phyloP scores from a whole-genome alignment of 106 monocot species.

The Phalaenopsis equestris region DNA sequence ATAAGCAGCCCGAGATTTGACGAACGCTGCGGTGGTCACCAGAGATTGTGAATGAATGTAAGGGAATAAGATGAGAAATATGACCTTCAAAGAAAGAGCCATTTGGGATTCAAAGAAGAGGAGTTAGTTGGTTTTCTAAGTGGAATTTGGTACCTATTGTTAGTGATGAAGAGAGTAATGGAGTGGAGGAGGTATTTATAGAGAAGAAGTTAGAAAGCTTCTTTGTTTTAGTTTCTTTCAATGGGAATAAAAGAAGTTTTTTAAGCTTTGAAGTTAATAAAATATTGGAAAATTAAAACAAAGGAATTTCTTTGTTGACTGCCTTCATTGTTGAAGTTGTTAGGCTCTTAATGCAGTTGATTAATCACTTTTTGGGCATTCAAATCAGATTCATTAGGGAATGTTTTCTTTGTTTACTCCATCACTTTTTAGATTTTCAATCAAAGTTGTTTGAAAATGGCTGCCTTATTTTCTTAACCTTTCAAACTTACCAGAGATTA shows the following conservation, averaged over 20 bases:
- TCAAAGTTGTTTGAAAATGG: not conserved
- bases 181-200: conserved; percentile 18
- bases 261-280: conserved; percentile 3
- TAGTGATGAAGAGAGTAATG: not conserved
- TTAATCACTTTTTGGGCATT: not conserved
- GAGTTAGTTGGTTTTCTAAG: not conserved
- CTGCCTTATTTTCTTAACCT: not conserved
- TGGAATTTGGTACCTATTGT: not conserved
- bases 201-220: not conserved
- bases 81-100: conserved; percentile 6
- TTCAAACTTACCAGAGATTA: not conserved
- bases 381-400: not conserved
- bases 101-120: not conserved
- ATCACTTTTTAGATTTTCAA: conserved; percentile 3
- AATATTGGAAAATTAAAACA: not conserved
- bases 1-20: conserved; percentile 36
- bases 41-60: conserved; percentile 1
- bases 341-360: not conserved
- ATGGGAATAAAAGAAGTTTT: not conserved
- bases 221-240: not conserved
- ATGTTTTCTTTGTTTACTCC: not conserved
- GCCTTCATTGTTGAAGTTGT: not conserved
- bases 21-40: conserved; percentile 25
- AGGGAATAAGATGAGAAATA: conserved; percentile 8
- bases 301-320: not conserved